Conservation (phyloP, 2,329 filamentous ascomycete genomes). For the Beauveria sp. region DNA sequence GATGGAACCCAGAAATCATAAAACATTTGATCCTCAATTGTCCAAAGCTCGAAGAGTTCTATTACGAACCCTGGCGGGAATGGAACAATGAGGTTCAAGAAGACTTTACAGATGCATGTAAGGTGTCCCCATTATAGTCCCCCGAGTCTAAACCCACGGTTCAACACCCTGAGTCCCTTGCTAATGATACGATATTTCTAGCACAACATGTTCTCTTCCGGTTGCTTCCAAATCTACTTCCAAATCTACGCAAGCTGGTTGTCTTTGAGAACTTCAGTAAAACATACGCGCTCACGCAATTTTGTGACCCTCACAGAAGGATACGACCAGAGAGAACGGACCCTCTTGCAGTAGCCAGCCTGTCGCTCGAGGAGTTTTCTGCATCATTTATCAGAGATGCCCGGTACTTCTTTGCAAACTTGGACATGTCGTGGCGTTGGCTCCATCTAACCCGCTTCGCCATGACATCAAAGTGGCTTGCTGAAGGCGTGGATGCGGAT, state of each 20-base stretch:
- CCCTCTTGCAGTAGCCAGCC: not conserved
- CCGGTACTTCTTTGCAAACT: not conserved
- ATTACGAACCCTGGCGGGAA: not conserved
- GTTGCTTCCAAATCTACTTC: not conserved
- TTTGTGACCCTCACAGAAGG: not conserved
- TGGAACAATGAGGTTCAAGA: not conserved
- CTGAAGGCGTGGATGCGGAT: not conserved
- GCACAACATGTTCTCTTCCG: not conserved
- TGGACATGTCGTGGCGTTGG: not conserved
- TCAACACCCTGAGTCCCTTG: not conserved
- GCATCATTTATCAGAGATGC: not conserved
- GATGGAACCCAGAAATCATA: not conserved
- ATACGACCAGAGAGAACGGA: not conserved
- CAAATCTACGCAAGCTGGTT: not conserved
- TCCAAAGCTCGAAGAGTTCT: not conserved
- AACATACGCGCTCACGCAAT: not conserved
- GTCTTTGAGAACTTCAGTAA: not conserved
- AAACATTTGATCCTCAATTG: not conserved
- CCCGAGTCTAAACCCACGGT: not conserved
- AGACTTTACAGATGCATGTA: not conserved
- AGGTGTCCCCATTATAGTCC: not conserved
- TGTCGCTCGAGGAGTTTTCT: not conserved
- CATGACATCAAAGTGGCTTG: not conserved
- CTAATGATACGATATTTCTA: not conserved
- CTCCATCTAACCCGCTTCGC: not conserved